These are phyloP conservation scores for Cladosporium sp. DNA, from an alignment of 2,329 filamentous ascomycete genomes.

Conservation along the genomic window DNA sequence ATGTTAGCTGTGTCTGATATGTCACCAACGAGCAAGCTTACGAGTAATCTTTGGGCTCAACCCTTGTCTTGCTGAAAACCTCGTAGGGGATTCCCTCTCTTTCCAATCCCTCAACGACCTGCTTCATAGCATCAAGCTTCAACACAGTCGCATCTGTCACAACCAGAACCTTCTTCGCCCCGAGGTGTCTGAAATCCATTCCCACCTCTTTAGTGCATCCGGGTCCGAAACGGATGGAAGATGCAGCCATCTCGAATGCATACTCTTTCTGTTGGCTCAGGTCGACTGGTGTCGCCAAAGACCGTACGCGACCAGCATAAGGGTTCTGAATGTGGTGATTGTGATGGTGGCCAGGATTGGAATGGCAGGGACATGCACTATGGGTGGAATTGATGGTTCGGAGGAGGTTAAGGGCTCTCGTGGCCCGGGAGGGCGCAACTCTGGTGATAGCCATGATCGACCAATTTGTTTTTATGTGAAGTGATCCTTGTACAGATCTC, in stretches of 20 bases:
- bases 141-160: slow-evolving; percentile 83
- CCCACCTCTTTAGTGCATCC: slow-evolving; percentile 93
- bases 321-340: slow-evolving; percentile 42
- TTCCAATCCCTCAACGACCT: slow-evolving; percentile 74
- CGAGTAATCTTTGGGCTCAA: slow-evolving; percentile 95
- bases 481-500: not conserved
- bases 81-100: slow-evolving; percentile 74
- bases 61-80: slow-evolving; percentile 72
- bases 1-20: not conserved
- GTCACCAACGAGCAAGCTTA: slow-evolving; percentile 39
- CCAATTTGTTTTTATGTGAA: not conserved
- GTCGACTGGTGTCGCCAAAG: slow-evolving; percentile 71
- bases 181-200: slow-evolving; percentile 95
- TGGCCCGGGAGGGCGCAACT: slow-evolving; percentile 43
- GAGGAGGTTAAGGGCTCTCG: slow-evolving; percentile 66
- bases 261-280: slow-evolving; percentile 79
- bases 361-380: slow-evolving; percentile 82
- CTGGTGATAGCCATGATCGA: slow-evolving; percentile 33
- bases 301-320: slow-evolving; percentile 48
- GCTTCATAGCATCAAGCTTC: slow-evolving; percentile 81
- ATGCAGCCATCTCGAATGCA: slow-evolving; percentile 97
- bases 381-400: slow-evolving; percentile 87
- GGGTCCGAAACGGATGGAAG: slow-evolving; percentile 87
- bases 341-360: slow-evolving; percentile 77
- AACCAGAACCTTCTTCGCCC: slow-evolving; percentile 79